A percentile compares a stretch with the other conserved stretches of the same genome.
Evolutionary conservation across 2,329 filamentous ascomycete species (phyloP).

Genomic region (Aphanocladium album): DNA sequence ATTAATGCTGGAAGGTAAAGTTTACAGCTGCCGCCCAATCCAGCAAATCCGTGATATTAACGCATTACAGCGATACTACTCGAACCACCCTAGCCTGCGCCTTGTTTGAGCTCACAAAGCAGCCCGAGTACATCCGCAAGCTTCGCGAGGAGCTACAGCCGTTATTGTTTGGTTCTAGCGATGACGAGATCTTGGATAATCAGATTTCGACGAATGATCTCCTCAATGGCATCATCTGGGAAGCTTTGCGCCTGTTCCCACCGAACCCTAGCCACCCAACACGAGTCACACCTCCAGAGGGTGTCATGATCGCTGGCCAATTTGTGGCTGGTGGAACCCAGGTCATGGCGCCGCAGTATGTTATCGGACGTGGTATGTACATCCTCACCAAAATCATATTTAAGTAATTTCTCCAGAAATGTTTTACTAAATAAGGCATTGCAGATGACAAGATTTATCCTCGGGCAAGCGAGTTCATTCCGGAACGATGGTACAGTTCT

Average conservation of each 20-base stretch:
- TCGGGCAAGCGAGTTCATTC: conserved; percentile 13
- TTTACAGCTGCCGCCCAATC: neutral
- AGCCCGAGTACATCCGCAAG: neutral
- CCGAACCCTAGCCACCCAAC: neutral
- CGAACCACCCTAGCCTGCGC: neutral
- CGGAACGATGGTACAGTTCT: conserved; percentile 16
- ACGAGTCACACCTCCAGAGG: neutral
- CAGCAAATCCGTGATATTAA: neutral
- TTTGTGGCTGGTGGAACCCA: conserved; percentile 14
- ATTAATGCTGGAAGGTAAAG: neutral
- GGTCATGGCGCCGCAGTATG: neutral
- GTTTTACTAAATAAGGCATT: neutral
- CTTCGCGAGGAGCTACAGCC: neutral
- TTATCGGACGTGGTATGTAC: conserved; percentile 1
- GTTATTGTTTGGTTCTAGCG: neutral
- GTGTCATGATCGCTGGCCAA: neutral
- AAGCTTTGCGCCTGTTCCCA: neutral
- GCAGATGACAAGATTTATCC: neutral
- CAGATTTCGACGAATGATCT: neutral
- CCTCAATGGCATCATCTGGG: neutral
- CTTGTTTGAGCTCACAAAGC: neutral
- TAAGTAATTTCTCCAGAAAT: neutral
- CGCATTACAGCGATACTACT: neutral
- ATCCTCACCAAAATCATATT: neutral
- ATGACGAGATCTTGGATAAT: neutral